Base-by-base conservation (phyloP, 345 rosid species). In the Linum trigynum region DNA sequence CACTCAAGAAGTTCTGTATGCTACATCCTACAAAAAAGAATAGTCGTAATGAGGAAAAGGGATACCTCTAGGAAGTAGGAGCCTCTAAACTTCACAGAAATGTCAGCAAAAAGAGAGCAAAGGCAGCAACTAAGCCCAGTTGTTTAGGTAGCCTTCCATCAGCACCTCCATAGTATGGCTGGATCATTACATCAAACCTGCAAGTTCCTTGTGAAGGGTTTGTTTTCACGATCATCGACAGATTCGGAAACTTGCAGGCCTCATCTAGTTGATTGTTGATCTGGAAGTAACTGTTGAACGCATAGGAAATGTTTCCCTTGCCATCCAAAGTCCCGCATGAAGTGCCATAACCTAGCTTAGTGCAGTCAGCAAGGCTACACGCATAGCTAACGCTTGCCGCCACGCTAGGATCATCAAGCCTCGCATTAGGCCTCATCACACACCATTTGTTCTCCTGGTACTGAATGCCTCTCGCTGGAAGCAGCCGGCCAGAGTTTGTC, bases 221-320 rank as follows among this genome's bases (percentile, higher is more conserved):
- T 0, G 71, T 48, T 76, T 74, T 86, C 0, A 86, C 82, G 76
- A 84, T 73, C 38, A 73, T 82, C 2, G 90, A 79, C 40, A 90
- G 63, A 71, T 88, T 85, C 4, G 89, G 73, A 71, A 94, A 94
- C 77, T 82, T 83, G 80, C 97, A 94, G 9, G 97, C 96, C 1
- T 9, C 68, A 1, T 90, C 96, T 0, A 69, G 75, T 80, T 94
- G 99, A 74, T 94, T 80, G 9, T 86, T 67, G 35, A 39, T 82
- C 86, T 94, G 99, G 76, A 74, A 94, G 70, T 88, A 94, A 79
- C 97, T 94, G 61, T 94, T 90, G 53, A 88, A 88, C 1, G 99
- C 99, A 66, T 77, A 94, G 0, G 97, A 94, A 60, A 94, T 85
- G 71, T 90, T 94, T 48, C 79, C 80, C 64, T 42, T 63, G n/a